phyloP scores from a whole-genome alignment of 2,329 filamentous ascomycete species.

The Colletotrichum salicis region DNA sequence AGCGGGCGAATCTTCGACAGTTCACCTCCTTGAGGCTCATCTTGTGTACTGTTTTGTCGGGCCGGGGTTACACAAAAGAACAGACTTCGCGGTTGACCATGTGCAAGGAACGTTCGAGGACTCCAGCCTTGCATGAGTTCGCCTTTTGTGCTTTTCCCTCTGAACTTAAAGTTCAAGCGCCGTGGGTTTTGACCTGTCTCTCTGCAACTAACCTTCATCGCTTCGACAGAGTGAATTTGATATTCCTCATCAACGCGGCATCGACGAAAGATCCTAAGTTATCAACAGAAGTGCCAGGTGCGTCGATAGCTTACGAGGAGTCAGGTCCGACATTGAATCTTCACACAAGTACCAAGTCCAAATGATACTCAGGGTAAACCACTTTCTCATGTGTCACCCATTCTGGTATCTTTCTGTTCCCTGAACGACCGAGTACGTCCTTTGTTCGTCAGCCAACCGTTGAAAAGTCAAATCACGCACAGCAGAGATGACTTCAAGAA shows the following conservation, averaged over 20 bases:
- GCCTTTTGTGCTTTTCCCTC: conserved; percentile 22
- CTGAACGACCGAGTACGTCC: not conserved
- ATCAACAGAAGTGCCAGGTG: not conserved
- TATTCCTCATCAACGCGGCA: not conserved
- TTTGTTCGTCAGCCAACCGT: not conserved
- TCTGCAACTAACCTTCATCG: conserved; percentile 5
- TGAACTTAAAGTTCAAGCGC: conserved; percentile 26
- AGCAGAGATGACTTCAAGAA: not conserved
- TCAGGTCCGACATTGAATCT: not conserved
- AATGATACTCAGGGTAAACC: not conserved
- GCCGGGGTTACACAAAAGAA: not conserved
- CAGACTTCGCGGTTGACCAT: not conserved
- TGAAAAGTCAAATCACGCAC: not conserved
- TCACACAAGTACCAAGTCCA: not conserved
- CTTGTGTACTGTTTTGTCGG: conserved; percentile 1
- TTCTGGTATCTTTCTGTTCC: not conserved
- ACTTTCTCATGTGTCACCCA: not conserved
- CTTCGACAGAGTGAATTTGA: not conserved
- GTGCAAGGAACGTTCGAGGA: conserved; percentile 9
- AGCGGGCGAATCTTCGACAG: not conserved
- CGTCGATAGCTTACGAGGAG: not conserved
- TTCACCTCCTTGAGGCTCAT: not conserved
- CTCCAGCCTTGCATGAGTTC: conserved; percentile 25
- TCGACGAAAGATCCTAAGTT: not conserved
- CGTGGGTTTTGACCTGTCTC: conserved; percentile 4